phyloP scores from a whole-genome alignment of 176 grass and related monocot species.

The Thinopyrum elongatum region DNA sequence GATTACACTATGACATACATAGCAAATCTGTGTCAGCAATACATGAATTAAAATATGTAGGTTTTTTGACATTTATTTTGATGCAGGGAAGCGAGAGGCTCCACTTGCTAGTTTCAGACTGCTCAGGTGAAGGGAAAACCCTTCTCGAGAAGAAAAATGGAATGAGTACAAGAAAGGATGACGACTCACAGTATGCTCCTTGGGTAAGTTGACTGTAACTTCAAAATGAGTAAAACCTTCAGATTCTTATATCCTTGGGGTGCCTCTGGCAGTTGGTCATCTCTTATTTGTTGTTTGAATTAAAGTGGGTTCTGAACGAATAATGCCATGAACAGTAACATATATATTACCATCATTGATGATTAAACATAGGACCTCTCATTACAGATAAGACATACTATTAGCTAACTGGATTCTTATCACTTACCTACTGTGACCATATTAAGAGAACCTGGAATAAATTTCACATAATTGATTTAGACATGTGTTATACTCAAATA shows the following conservation, averaged over 20 bases:
- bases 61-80: constrained; percentile 33
- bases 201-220: constrained; percentile 56
- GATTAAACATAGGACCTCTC: not conserved
- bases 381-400: not conserved
- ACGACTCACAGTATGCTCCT: constrained; percentile 27
- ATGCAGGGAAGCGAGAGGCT: constrained; percentile 91
- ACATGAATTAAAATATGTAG: not conserved
- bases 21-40: not conserved
- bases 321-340: not conserved
- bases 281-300: constrained; percentile 14
- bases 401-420: not conserved
- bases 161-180: constrained; percentile 13
- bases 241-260: not conserved
- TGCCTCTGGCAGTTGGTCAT: not conserved
- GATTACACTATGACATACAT: not conserved
- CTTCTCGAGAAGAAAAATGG: constrained; percentile 42
- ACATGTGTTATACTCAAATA: not conserved
- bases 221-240: not conserved
- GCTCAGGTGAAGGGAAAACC: constrained; percentile 40
- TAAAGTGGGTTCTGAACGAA: not conserved
- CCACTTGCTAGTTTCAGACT: constrained; percentile 69
- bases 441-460: not conserved
- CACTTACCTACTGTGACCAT: not conserved
- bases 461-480: not conserved
- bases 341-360: not conserved